Evolutionary conservation across 805 yeast species (phyloP), one percentile per base, ranked within the genome.

Genomic region (Starmerella sp.): DNA sequence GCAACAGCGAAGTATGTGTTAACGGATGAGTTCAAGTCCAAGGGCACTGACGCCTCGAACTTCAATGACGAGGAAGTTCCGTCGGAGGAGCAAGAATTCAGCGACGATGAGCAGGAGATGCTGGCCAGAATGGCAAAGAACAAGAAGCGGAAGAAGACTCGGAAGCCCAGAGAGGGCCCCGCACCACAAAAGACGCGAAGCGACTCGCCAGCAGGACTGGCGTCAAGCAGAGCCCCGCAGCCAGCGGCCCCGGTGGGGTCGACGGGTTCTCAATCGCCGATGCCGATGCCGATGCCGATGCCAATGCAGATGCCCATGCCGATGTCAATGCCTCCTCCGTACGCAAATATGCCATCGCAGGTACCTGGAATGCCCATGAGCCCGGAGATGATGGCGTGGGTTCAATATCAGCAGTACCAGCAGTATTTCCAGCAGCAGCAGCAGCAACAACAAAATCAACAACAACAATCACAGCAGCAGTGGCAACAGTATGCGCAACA

Each of bases 21-120:
- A 59, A 91, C 97, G 0, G 84, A 84, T 51, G 71, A 79, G 29
- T 76, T 90, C 54, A 86, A 81, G 62, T 71, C 76, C 28, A 90
- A 84, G 64, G 98, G 97, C 29, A 83, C 89, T 1, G 98, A 93
- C 71, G 98, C 98, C 0, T 85, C 95, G 64, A 93, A 93, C 63
- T 83, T 87, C 67, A 84, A 87, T 66, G 98, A 93, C 68, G 97
- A 93, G 70, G 98, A 93, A 65, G 70, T 91, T 34, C 88, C 96
- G 0, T 89, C 82, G 62, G 95, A 86, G 34, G 97, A 93, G 67
- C 95, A 87, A 67, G 97, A 91, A 66, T 91, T 83, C 62, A 86
- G 96, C 1, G 97, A 93, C 67, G 97, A 93, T 68, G 97, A 91
- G 66, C 79, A 79, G 57, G 97, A 93, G 67, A 77, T 81, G 62